Base-by-base conservation (phyloP, 352 stramenopile species). In the Pythium brachiatum region DNA sequence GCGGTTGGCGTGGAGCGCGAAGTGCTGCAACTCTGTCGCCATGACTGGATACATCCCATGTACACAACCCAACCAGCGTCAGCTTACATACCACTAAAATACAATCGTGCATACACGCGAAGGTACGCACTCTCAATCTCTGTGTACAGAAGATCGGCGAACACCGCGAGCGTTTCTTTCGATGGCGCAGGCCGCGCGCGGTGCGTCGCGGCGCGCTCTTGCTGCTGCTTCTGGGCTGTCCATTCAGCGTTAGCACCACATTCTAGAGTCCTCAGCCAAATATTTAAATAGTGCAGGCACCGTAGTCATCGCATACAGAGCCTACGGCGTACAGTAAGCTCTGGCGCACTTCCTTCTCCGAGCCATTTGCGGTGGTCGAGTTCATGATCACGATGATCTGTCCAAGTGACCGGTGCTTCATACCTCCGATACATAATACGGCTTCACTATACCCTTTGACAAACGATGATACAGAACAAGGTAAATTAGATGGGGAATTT, bases 1-100 rank as follows among this genome's bases (percentile, higher is more conserved):
- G 31, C 78, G 77, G 36, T 83, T 88, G 13, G 77, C 80, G 56
- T 92, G 83, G 46, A 75, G 69, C 15, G 83, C 81, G 57, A 92
- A 92, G 48, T 88, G 83, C 63, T 92, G 83, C 59, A 92, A 62
- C 60, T 92, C 83, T 16, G 74, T 86, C 23, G 83, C 83, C 64
- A 90, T 74, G 54, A 92, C 83, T 92, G 48, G 7, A 20, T 57
- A 9, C 29, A 9, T 34, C 5, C 29, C 12, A 31, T 15, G 23
- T 36, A 20, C 29, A 34, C 29, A n/a, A n/a, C n/a, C n/a, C n/a
- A n/a, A n/a, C n/a, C 31, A 3, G n/a, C 0, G 51, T 7, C 0
- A 55, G 21, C 5, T 23, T 18, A 44, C 50, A 43, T 12, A 44
- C 27, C 36, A 60, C 20, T 18, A 38, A 20, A 31, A 48, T 2